Conservation (phyloP, 2,329 filamentous ascomycete species). For the Orbilia quercus region DNA sequence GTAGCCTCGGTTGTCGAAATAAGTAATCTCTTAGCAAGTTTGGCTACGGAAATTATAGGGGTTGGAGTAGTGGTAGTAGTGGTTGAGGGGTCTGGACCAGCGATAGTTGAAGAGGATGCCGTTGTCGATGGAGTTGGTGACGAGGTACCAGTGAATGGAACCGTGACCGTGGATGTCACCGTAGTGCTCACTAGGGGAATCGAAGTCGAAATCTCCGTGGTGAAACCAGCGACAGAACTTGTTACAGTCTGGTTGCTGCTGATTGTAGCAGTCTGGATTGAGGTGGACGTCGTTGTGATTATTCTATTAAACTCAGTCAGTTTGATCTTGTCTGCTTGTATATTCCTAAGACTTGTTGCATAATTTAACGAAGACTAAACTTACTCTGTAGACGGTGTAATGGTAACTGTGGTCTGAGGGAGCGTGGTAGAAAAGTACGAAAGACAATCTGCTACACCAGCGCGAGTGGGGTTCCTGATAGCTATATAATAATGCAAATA, state of each 20-base stretch:
- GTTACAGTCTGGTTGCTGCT: neutral
- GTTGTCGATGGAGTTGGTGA: neutral
- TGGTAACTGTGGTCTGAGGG: neutral
- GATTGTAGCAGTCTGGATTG: neutral
- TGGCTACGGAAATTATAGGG: neutral
- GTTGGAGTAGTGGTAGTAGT: neutral
- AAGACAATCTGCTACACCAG: conserved; percentile 11
- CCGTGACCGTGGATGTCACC: neutral
- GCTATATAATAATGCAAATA: neutral
- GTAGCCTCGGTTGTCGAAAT: neutral
- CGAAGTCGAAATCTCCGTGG: neutral
- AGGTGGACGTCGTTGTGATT: neutral
- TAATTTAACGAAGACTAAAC: neutral
- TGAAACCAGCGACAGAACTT: neutral
- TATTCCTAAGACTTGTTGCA: too few relatives aligned
- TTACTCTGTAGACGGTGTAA: conserved; percentile 7
- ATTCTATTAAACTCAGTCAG: neutral
- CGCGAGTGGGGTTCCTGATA: neutral
- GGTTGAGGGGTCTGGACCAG: neutral
- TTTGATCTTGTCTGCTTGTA: neutral
- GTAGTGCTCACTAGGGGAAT: neutral
- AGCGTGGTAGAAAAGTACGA: neutral
- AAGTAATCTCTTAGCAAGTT: too few relatives aligned
- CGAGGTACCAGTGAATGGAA: neutral
- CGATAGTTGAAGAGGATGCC: neutral